phyloP scores from a whole-genome alignment of 148 eudicot species.

The Vaccinium corymbosum region DNA sequence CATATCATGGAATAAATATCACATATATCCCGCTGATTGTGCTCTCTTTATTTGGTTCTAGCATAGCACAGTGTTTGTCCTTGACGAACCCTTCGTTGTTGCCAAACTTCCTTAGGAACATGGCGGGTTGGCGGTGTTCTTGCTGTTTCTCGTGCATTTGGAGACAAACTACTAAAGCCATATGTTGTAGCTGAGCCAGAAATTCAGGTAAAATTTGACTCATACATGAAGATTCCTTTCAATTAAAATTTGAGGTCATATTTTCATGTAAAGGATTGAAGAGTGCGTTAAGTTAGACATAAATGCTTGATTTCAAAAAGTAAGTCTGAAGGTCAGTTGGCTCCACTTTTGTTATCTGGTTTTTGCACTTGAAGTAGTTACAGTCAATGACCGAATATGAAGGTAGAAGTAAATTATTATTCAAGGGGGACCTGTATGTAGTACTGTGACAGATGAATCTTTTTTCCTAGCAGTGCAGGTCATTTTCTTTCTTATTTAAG shows the following conservation, averaged over 20 bases:
- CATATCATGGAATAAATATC: too few relatives aligned
- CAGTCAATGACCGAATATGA: not conserved
- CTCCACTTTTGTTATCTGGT: not conserved
- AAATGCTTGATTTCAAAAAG: not conserved
- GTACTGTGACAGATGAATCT: not conserved
- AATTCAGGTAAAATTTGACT: conserved; percentile 47
- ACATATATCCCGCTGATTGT: not conserved
- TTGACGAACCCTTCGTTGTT: not conserved
- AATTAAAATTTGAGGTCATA: not conserved
- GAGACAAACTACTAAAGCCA: conserved; percentile 58
- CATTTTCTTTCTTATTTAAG: not conserved
- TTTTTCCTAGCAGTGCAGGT: not conserved
- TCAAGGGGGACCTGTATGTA: not conserved
- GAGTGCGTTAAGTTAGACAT: not conserved
- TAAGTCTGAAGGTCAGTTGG: not conserved
- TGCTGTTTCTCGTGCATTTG: conserved; percentile 79
- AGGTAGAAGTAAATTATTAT: not conserved
- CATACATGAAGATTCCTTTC: not conserved
- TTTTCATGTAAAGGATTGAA: not conserved
- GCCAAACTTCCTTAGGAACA: conserved; percentile 49
- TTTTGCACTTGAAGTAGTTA: not conserved
- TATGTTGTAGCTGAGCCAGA: conserved; percentile 77
- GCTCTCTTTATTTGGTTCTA: not conserved
- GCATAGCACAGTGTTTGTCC: not conserved
- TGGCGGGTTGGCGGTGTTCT: conserved; percentile 95